Percentiles rank a stretch among this genome's conserved stretches.
phyloP scores from a whole-genome alignment of 306 rosid species.

The Sindora glabra region DNA sequence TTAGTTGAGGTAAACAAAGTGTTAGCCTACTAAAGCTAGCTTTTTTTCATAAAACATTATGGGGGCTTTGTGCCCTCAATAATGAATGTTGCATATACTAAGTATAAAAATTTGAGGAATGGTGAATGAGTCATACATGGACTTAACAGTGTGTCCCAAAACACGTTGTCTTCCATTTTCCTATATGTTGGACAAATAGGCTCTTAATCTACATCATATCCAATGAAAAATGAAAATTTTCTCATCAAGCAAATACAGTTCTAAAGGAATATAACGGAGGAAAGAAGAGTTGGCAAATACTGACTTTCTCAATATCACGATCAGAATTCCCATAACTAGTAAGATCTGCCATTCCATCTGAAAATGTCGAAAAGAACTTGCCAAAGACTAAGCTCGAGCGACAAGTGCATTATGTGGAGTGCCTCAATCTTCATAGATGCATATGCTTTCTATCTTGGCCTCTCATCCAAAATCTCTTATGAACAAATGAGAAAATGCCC shows the following conservation, averaged over 20 bases:
- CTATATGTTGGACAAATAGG: no score
- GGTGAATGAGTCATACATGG: no score
- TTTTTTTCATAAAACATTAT: background rate
- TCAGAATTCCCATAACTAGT: conserved; percentile 41
- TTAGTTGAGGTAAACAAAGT: background rate
- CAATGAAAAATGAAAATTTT: no score
- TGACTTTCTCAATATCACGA: conserved; percentile 55
- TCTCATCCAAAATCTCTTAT: conserved; percentile 44
- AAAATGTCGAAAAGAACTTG: conserved; percentile 27
- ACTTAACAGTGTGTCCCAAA: no score
- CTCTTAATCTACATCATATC: no score
- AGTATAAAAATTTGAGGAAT: no score
- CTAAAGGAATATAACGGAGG: background rate
- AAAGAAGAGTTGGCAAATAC: conserved; percentile 11
- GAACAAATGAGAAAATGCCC: background rate
- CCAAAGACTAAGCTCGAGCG: conserved; percentile 32
- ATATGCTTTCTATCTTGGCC: conserved; percentile 32
- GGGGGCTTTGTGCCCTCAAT: no score
- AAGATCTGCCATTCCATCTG: conserved; percentile 78
- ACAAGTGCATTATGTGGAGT: conserved; percentile 43
- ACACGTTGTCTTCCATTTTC: no score
- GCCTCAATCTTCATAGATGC: conserved; percentile 55
- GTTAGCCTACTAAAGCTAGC: background rate
- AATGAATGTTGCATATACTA: no score
- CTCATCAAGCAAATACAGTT: background rate